These are phyloP conservation scores for Lepiota subincarnata DNA, from an alignment of 768 basidiomycete genomes.

Conservation along the genomic window DNA sequence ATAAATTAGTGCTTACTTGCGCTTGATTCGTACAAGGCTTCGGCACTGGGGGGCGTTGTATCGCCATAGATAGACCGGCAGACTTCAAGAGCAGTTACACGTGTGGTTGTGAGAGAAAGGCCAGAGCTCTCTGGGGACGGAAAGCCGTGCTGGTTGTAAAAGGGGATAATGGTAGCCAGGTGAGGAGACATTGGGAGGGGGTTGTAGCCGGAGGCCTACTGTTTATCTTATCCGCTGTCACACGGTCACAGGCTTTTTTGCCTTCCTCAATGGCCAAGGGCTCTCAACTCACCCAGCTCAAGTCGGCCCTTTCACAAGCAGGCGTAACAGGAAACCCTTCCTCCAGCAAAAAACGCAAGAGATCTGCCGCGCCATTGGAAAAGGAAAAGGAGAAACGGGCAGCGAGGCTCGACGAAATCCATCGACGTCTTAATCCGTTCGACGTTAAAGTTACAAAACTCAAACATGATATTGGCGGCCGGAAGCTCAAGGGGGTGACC, in stretches of 20 bases:
- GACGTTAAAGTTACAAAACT: constrained; percentile 89
- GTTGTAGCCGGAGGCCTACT: not conserved
- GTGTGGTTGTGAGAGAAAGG: constrained; percentile 39
- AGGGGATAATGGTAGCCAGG: constrained; percentile 17
- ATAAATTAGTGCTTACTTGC: constrained; percentile 48
- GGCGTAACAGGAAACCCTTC: constrained; percentile 63
- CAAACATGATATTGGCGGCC: constrained; percentile 89
- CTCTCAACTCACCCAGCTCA: constrained; percentile 90
- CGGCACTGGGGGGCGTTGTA: constrained; percentile 45
- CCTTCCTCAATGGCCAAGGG: constrained; percentile 60
- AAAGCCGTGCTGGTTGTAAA: constrained; percentile 14
- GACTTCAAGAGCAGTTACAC: constrained; percentile 62
- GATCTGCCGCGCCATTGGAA: constrained; percentile 47
- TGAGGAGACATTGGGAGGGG: constrained; percentile 4
- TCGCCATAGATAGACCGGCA: constrained; percentile 70
- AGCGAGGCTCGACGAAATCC: constrained; percentile 78
- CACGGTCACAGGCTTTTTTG: constrained; percentile 25
- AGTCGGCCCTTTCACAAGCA: constrained; percentile 73
- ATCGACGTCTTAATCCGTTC: constrained; percentile 87
- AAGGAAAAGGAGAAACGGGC: constrained; percentile 81
- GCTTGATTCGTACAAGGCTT: constrained; percentile 65
- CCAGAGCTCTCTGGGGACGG: constrained; percentile 22
- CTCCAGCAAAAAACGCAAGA: constrained; percentile 67
- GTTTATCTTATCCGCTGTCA: constrained; percentile 12
- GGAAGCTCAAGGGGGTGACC: constrained; percentile 75